Conservation (phyloP, 2,329 filamentous ascomycete species). For the Akanthomyces uredinophilus region DNA sequence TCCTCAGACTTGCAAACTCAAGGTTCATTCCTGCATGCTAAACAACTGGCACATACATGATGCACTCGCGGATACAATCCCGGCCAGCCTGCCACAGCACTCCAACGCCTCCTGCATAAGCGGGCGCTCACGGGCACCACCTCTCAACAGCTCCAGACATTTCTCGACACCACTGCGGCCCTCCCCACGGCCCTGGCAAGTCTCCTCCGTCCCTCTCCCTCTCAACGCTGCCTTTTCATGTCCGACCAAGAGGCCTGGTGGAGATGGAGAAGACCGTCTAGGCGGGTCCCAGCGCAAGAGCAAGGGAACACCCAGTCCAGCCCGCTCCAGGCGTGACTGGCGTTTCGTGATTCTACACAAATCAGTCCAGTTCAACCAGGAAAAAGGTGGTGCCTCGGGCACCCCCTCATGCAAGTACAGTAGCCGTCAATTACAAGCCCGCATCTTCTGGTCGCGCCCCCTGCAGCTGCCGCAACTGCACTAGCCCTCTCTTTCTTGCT, state of each 20-base stretch:
- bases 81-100: background rate
- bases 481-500: background rate
- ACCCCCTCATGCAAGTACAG: too few relatives aligned
- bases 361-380: background rate
- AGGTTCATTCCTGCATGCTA: background rate
- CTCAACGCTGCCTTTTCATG: background rate
- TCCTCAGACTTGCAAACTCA: background rate
- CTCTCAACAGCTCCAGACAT: background rate
- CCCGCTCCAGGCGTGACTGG: background rate
- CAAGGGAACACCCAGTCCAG: background rate
- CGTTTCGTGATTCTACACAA: background rate
- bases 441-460: background rate
- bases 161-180: background rate
- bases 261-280: background rate
- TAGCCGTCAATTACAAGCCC: background rate
- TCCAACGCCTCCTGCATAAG: slow-evolving; percentile 1
- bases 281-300: background rate
- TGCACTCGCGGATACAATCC: background rate
- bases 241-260: background rate
- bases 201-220: background rate
- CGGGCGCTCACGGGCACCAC: background rate
- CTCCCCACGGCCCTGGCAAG: background rate
- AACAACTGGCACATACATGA: background rate
- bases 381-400: background rate
- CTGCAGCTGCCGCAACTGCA: background rate